Percentiles rank a stretch among this genome's conserved stretches.
Conservation (phyloP, 2,329 filamentous ascomycete species). For the Phialemoniopsis sp. region DNA sequence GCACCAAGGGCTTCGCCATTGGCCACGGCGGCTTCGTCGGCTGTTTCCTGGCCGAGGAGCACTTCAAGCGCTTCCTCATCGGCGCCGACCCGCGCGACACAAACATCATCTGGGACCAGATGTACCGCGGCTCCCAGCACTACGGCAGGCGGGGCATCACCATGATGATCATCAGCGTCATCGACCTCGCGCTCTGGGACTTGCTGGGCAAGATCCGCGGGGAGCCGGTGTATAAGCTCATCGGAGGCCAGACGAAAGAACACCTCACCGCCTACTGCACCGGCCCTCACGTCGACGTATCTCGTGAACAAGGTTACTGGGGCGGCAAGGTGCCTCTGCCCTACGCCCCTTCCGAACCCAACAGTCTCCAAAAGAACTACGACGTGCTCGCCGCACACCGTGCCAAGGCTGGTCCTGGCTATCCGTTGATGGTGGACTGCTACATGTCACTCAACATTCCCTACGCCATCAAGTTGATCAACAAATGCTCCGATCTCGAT, state of each 20-base stretch:
- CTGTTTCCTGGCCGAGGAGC: conserved; percentile 4
- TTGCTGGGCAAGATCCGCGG: conserved; percentile 5
- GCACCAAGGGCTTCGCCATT: conserved; percentile 4
- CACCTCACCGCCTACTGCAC: conserved; percentile 4
- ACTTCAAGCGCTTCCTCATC: conserved; percentile 5
- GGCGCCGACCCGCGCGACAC: conserved; percentile 5
- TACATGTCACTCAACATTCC: conserved; percentile 6
- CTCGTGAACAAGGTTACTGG: neutral
- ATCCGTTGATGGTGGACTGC: conserved; percentile 5
- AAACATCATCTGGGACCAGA: conserved; percentile 4
- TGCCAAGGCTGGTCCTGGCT: conserved; percentile 1
- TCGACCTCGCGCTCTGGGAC: conserved; percentile 5
- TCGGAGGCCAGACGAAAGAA: conserved; percentile 2
- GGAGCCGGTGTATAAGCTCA: conserved; percentile 5
- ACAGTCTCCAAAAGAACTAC: conserved; percentile 2
- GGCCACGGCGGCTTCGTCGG: conserved; percentile 3
- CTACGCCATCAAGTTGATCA: conserved; percentile 3
- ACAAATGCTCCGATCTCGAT: conserved; percentile 2
- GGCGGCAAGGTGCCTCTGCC: conserved; percentile 5
- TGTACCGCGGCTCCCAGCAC: conserved; percentile 6
- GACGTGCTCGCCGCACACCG: conserved; percentile 2
- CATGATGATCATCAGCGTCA: conserved; percentile 4
- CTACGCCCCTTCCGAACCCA: conserved; percentile 2
- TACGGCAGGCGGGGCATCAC: conserved; percentile 4
- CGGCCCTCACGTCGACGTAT: conserved; percentile 1